Evolutionary conservation across 2,329 filamentous ascomycete species (phyloP), one percentile per base, ranked within the genome.

Genomic region (Penicillium decumbens): DNA sequence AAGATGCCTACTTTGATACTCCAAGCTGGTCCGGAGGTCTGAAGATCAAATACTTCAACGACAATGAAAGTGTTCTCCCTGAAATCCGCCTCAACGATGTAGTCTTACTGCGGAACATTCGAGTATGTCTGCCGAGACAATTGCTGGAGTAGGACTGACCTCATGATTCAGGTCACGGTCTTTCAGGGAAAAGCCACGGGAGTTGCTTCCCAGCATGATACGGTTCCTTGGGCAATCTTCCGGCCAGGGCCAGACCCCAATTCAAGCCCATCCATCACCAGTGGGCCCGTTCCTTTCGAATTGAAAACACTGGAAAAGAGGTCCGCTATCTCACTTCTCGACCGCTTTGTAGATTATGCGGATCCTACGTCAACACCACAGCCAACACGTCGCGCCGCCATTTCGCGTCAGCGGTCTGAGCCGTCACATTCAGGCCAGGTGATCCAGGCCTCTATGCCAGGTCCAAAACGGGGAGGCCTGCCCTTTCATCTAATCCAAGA

Each of bases 401-500:
- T 28, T n/a, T 35, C 45, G n/a, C 39, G 13, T 9, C 41, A 47
- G 8, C n/a, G 25, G 23, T 41, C 48, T n/a, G 45, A 51, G 5
- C 44, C 47, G 3, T 25, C 53, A 20, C 47, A 55, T 41, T 42
- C 51, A 25, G 45, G 55, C n/a, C 47, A 51, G 5, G 47, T 49
- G 7, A 25, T 55, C 25, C 49, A 55, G 44, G 46, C 51, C 20
- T 47, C 56, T 4, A 24, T 27, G 10, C 18, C 55, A 15, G 42
- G 27, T 10, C 29, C 47, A 6, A 52, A 49, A 27, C n/a, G 37
- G 10, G 44, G 33, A 25, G 15, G 35, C n/a, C 47, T 54, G 10
- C 58, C 56, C n/a, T 85, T 84, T 60, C 74, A 74, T 30, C 72
- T 85, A 15, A 77, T 96, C 45, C 76, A 84, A 55, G 80, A 90